These are phyloP conservation scores for Clavispora carvajalis DNA, from an alignment of 805 yeast species.

Conservation along the genomic window DNA sequence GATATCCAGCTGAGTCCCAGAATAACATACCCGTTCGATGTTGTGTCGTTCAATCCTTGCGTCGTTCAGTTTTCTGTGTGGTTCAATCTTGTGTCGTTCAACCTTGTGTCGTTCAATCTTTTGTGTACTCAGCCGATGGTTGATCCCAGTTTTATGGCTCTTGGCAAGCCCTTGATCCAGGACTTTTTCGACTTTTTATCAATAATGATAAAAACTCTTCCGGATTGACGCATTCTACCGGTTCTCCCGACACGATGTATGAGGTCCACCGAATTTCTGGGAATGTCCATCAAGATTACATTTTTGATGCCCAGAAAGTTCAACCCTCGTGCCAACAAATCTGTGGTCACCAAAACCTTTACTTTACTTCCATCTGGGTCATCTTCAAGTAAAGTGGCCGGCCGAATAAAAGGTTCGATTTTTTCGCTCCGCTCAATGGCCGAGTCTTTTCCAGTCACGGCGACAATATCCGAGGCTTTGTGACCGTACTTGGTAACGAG, in stretches of 20 bases:
- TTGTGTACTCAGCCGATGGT: constrained; percentile 22
- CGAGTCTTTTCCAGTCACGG: constrained; percentile 61
- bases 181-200: constrained; percentile 63
- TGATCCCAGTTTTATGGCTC: constrained; percentile 51
- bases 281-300: constrained; percentile 80
- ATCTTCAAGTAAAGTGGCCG: constrained; percentile 44
- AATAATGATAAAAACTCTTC: constrained; percentile 78
- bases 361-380: constrained; percentile 30
- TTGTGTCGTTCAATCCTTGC: no score
- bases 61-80: no score
- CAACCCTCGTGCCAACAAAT: constrained; percentile 83
- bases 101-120: no score
- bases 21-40: constrained; percentile 11
- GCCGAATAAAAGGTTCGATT: constrained; percentile 58
- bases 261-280: constrained; percentile 76
- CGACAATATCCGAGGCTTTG: constrained; percentile 45
- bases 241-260: constrained; percentile 93
- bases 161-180: constrained; percentile 80
- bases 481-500: constrained; percentile 39
- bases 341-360: constrained; percentile 81
- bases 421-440: constrained; percentile 54
- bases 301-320: constrained; percentile 80
- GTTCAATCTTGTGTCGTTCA: no score
- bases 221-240: constrained; percentile 85
- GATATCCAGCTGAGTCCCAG: not conserved